Evolutionary conservation across 768 basidiomycete species (phyloP), one percentile per base, ranked within the genome.

Genomic region (Punctularia strigosozonata): DNA sequence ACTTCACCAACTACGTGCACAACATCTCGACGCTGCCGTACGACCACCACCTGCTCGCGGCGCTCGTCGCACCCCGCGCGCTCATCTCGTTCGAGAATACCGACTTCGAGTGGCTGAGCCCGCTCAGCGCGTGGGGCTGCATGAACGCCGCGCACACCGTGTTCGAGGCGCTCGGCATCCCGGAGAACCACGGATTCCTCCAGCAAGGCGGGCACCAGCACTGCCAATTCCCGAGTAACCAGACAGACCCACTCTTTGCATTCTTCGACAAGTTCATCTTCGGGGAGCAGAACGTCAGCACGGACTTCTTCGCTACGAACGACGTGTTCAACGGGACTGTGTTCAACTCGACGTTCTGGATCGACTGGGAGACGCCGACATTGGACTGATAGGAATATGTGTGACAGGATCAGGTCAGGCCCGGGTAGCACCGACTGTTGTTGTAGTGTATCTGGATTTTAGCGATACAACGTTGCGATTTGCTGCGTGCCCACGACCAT

Each of bases 241-340:
- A 68, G 42, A 58, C 64, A 37, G 44, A 53, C 1, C 60, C 66
- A 19, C 53, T 73, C 37, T 58, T 56, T 31, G 69, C 68, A 4
- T 74, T 70, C 44, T 46, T 74, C 43, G 60, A 68, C 53, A 67
- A 65, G 46, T 74, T 71, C 53, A 53, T 73, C 49, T 53, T 64
- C 32, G 61, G 55, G 12, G 59, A 68, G 48, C 48, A 51, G 33
- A 19, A 34, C 12, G 56, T 62, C 10, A 70, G 65, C 52, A 72
- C 70, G 2, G 61, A 55, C 43, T 57, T 65, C 42, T 38, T 63
- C 36, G 56, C 54, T 46, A 66, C 63, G 5, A 64, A 68, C 40
- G 60, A 59, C 5, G 49, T 19, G 4, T 50, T 36, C 46, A 50
- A 62, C 46, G 52, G 55, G 34, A 44, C 54, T 28, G 59, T 58